Evolutionary conservation across 345 rosid genomes (phyloP), one percentile per base, ranked within the genome.

Genomic region (Melaleuca alternifolia): DNA sequence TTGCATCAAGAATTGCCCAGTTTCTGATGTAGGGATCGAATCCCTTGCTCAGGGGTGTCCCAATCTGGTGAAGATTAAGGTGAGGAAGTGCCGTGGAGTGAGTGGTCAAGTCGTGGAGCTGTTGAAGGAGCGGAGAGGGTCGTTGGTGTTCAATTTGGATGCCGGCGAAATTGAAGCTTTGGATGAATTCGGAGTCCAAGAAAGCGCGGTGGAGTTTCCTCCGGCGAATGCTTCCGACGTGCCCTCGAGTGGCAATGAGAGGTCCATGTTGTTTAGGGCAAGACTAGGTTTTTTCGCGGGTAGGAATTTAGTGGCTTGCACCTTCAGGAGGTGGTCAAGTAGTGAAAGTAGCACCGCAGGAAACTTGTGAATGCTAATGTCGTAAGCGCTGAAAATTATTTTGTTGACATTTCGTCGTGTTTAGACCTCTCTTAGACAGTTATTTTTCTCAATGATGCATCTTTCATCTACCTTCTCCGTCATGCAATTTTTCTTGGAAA

Each of bases 1-100:
- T 14, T 96, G 98, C 85, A 96, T 97, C 87, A 97, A 97, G 89
- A 93, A 95, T 12, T 97, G 98, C 88, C 87, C 89, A 16, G 88
- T 97, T 86, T 92, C 99, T 3, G 94, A 95, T 86, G 56, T 84
- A 0, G 95, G 95, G 53, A 93, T 97, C 86, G 91, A 91, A 92
- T 94, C 97, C 10, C 91, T 97, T 7, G 95, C 93, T 51, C 88
- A 79, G 88, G 99, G 99, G 1, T 97, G 98, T 85, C 98, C 99
- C 11, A 95, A 86, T 89, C 90, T 97, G 92, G 91, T 93, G 52
- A 96, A 95, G 90, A 86, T 96, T 54, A 96, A 96, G 92, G 95
- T 96, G 50, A 95, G 91, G 93, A 95, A 95, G 86, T 96, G 99
- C 88, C 90, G 84, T 86, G 91, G 92, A 86, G 98, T 96, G 84